phyloP scores from a whole-genome alignment of 139 green algal species.

The Pleodorina starrii region DNA sequence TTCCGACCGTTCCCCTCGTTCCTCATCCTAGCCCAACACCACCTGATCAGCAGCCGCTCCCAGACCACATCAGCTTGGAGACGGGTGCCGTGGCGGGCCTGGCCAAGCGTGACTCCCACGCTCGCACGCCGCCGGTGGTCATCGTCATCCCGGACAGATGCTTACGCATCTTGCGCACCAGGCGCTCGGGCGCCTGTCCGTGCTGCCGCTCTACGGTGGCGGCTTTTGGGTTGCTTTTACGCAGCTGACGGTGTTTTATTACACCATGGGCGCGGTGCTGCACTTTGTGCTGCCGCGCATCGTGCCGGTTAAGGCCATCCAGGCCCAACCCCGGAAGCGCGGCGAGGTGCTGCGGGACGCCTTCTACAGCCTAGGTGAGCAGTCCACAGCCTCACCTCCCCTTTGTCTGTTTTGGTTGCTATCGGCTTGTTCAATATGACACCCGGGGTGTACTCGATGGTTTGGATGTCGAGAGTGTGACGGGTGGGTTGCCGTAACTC shows the following conservation, averaged over 20 bases:
- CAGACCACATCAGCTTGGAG: no score
- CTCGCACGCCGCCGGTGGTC: slow-evolving; percentile 19
- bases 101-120: no score
- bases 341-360: slow-evolving; percentile 76
- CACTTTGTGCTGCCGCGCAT: slow-evolving; percentile 78
- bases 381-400: no score
- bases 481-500: no score
- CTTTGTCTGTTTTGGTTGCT: no score
- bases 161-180: not conserved
- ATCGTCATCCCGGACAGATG: not conserved
- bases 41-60: no score
- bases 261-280: slow-evolving; percentile 69
- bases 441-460: no score
- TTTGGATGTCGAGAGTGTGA: no score
- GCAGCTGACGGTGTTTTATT: slow-evolving; percentile 80
- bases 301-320: slow-evolving; percentile 67
- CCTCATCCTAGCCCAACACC: no score
- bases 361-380: slow-evolving; percentile 62
- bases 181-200: not conserved
- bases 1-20: no score
- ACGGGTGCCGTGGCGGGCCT: no score
- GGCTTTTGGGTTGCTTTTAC: slow-evolving; percentile 73
- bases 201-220: slow-evolving; percentile 67
- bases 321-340: slow-evolving; percentile 61
- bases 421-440: no score